A percentile compares a stretch with the other conserved stretches of the same genome.
phyloP scores from a whole-genome alignment of 352 stramenopile species.

The Phytophthora syringae region DNA sequence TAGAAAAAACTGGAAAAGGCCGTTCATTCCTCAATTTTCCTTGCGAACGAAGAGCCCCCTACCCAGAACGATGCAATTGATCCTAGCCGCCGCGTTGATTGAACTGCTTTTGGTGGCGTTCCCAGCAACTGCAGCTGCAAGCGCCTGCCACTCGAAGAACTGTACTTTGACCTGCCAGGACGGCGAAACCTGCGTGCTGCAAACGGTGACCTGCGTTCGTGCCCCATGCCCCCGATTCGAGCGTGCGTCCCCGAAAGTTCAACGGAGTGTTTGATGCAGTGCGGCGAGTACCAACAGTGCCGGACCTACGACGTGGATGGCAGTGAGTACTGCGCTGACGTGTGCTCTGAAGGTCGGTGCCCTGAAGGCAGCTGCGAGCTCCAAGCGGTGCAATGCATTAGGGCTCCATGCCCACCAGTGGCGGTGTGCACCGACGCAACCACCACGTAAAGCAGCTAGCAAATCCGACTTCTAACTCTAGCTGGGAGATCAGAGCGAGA shows the following conservation, averaged over 20 bases:
- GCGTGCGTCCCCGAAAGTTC: slow-evolving; percentile 8
- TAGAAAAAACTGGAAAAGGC: not conserved
- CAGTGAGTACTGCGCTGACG: slow-evolving; percentile 20
- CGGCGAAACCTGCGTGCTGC: slow-evolving; percentile 7
- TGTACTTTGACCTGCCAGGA: slow-evolving; percentile 14
- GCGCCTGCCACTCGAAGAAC: slow-evolving; percentile 2
- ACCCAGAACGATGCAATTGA: not conserved
- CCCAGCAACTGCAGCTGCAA: not conserved
- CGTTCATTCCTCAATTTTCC: not conserved
- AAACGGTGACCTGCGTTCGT: slow-evolving; percentile 13
- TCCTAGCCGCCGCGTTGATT: not conserved
- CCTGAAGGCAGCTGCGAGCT: slow-evolving; percentile 12
- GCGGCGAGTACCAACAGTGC: slow-evolving; percentile 17
- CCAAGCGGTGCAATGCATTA: slow-evolving; percentile 24
- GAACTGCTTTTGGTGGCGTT: not conserved
- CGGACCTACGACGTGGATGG: slow-evolving; percentile 14
- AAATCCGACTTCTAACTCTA: not conserved
- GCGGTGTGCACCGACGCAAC: slow-evolving; percentile 8
- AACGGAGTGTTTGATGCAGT: slow-evolving; percentile 8
- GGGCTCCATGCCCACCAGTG: slow-evolving; percentile 17
- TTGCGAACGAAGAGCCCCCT: too few species aligned
- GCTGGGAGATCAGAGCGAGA: too few species aligned
- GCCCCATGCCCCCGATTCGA: slow-evolving; percentile 17
- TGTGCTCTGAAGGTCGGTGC: slow-evolving; percentile 11
- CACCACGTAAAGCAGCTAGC: not conserved